Conservation (phyloP, 768 basidiomycete genomes). For the Coprinellus aureogranulatus region DNA sequence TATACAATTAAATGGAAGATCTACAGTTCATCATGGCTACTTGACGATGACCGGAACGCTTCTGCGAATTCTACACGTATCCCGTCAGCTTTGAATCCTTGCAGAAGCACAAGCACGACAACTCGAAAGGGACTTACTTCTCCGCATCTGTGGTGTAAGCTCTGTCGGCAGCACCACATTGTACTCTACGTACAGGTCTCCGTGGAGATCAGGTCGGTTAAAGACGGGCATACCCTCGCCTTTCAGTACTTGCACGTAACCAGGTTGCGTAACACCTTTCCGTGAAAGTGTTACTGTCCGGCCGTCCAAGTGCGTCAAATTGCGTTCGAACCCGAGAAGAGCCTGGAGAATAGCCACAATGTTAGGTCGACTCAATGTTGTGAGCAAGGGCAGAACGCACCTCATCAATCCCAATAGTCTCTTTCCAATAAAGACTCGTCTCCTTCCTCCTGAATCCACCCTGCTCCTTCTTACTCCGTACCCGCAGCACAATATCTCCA, state of each 20-base stretch:
- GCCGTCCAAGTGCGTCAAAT: conserved; percentile 90
- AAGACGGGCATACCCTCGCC: conserved; percentile 89
- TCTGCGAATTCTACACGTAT: conserved; percentile 52
- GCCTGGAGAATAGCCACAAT: conserved; percentile 51
- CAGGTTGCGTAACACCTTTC: conserved; percentile 87
- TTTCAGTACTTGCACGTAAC: conserved; percentile 79
- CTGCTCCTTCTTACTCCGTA: conserved; percentile 72
- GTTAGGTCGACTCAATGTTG: background rate
- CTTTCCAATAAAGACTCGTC: conserved; percentile 85
- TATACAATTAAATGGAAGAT: conserved; percentile 16
- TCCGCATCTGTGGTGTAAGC: conserved; percentile 62
- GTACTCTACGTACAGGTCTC: conserved; percentile 91
- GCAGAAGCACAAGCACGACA: conserved; percentile 7
- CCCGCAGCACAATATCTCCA: conserved; percentile 86
- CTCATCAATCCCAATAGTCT: conserved; percentile 89
- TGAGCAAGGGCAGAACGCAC: conserved; percentile 34
- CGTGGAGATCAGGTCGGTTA: conserved; percentile 50
- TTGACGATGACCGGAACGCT: conserved; percentile 45
- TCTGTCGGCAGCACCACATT: conserved; percentile 83
- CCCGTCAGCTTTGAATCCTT: too few relatives aligned
- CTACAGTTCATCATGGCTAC: conserved; percentile 40
- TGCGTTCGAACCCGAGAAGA: conserved; percentile 91
- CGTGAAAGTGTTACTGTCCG: conserved; percentile 69
- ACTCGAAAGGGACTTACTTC: conserved; percentile 59
- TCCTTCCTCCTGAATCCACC: conserved; percentile 91